These are phyloP conservation scores for Triticum monococcum DNA, from an alignment of 176 grass and related monocot genomes.

Conservation along the genomic window DNA sequence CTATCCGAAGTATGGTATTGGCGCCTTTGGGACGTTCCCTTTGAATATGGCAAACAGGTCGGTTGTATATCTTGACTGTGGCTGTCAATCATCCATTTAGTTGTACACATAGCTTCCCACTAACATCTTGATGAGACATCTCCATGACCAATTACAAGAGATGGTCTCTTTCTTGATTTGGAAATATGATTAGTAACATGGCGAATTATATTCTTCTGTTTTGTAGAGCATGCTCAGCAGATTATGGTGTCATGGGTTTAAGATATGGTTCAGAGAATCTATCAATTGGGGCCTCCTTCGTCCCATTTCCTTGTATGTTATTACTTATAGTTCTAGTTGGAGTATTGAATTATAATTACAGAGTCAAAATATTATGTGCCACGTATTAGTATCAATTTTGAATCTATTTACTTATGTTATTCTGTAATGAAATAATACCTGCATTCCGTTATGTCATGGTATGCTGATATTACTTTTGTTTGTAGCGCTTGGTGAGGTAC, in stretches of 20 bases:
- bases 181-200: neutral
- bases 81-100: neutral
- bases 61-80: neutral
- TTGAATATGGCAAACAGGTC: slow-evolving; percentile 54
- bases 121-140: neutral
- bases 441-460: too few relatives aligned
- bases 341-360: neutral
- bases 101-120: neutral
- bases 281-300: neutral
- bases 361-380: neutral
- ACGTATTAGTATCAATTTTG: neutral
- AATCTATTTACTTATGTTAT: too few relatives aligned
- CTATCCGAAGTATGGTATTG: slow-evolving; percentile 46
- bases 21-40: slow-evolving; percentile 59
- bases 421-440: too few relatives aligned
- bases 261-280: neutral
- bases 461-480: neutral
- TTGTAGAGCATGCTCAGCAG: neutral
- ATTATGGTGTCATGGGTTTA: neutral
- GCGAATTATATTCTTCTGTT: neutral
- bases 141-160: neutral
- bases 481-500: neutral
- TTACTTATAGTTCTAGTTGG: too few relatives aligned
- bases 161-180: neutral
- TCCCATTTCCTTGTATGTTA: too few relatives aligned